Conservation (phyloP, 2,329 filamentous ascomycete species). For the Leptographium flavum region DNA sequence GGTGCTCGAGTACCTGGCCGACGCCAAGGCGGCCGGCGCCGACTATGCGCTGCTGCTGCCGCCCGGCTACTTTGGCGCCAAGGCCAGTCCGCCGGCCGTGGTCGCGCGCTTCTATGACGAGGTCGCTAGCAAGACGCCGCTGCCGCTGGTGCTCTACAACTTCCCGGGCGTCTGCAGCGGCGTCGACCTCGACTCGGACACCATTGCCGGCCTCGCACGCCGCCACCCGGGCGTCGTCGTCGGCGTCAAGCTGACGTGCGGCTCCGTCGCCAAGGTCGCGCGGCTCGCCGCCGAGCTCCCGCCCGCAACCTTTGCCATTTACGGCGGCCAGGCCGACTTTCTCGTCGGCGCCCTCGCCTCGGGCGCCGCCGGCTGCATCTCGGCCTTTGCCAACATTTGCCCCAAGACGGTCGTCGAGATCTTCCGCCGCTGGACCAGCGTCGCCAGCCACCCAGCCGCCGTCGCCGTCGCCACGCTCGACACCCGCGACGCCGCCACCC, state of each 20-base stretch:
- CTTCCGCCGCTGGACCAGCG: constrained; percentile 40
- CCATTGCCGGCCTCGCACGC: constrained; percentile 36
- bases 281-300: constrained; percentile 38
- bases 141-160: constrained; percentile 53
- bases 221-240: constrained; percentile 11
- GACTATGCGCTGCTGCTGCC: constrained; percentile 49
- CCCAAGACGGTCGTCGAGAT: constrained; percentile 41
- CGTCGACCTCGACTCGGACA: constrained; percentile 51
- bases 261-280: constrained; percentile 59
- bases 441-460: background rate
- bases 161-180: constrained; percentile 57
- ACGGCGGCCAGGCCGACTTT: constrained; percentile 62
- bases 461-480: background rate
- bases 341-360: constrained; percentile 43
- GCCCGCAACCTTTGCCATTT: constrained; percentile 47
- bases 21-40: constrained; percentile 45
- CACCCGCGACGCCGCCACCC: constrained; percentile 6
- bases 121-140: constrained; percentile 32
- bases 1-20: constrained; percentile 42
- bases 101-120: constrained; percentile 45
- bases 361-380: constrained; percentile 45
- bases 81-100: constrained; percentile 41
- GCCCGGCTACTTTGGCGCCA: constrained; percentile 47
- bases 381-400: constrained; percentile 48
- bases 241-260: constrained; percentile 38